Percentiles rank a stretch among this genome's conserved stretches.
Conservation (phyloP, 164 flowering plant genomes). For the Macadamia integrifolia region DNA sequence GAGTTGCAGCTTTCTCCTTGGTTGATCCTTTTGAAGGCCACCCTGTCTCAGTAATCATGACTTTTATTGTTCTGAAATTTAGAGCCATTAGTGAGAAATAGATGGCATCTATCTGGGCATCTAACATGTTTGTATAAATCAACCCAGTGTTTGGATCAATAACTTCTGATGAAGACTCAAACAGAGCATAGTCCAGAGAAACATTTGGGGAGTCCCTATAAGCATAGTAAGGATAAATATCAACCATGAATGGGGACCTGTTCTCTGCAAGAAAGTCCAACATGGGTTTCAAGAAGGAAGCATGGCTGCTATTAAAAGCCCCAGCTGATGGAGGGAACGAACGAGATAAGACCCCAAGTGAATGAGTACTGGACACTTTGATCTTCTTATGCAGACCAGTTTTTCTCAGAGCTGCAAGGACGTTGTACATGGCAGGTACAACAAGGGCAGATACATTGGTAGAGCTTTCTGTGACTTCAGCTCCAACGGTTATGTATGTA, state of each 20-base stretch:
- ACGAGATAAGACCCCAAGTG: conserved; percentile 77
- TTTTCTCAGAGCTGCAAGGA: conserved; percentile 60
- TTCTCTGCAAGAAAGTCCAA: conserved; percentile 85
- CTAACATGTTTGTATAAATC: conserved; percentile 87
- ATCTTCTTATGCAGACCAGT: conserved; percentile 70
- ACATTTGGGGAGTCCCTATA: conserved; percentile 62
- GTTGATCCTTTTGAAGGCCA: conserved; percentile 96
- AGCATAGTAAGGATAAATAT: conserved; percentile 90
- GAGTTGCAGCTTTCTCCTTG: conserved; percentile 84
- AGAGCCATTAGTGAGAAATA: conserved; percentile 70
- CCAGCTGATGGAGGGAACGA: conserved; percentile 99
- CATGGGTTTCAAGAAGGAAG: conserved; percentile 66
- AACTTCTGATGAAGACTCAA: conserved; percentile 70
- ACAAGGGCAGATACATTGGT: conserved; percentile 54
- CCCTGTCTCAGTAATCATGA: conserved; percentile 94
- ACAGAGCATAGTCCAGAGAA: conserved; percentile 78
- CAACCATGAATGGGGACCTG: conserved; percentile 86
- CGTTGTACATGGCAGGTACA: conserved; percentile 85
- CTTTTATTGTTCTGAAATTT: conserved; percentile 59
- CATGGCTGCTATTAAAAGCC: conserved; percentile 67
- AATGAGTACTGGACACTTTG: conserved; percentile 78
- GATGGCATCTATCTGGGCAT: conserved; percentile 91
- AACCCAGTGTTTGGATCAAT: conserved; percentile 92
- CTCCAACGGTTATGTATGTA: conserved; percentile 82
- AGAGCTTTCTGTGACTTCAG: conserved; percentile 79